Base-by-base conservation (phyloP, 441 rosid genomes). In the Eutrema salsugineum region DNA sequence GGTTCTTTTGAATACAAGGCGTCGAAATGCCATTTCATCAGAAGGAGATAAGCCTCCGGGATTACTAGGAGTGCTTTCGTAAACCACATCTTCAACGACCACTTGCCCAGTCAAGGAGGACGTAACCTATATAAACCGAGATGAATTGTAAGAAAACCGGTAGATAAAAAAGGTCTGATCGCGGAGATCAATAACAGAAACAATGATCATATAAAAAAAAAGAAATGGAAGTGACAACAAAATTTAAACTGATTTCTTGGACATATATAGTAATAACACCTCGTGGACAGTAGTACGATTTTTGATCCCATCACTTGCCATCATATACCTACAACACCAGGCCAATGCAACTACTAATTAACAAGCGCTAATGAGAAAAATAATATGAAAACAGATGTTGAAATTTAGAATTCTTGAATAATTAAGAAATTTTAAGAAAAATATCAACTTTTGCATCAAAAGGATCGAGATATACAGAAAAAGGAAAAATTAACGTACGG, bases 281-380 rank as follows among this genome's bases (percentile, higher is more conserved):
- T 88, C 81, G 32, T 87, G 86, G 68, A 91, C 78, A 50, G 71
- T 70, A 56, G 64, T 71, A 63, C 86, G 85, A 73, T 76, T 84
- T 79, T 88, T 87, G 49, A 94, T 81, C 36, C 97, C 94, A 83
- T 94, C 98, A 83, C 91, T 71, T 9, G 94, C 97, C 89, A 87
- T 90, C 98, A 94, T 83, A 82, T 87, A 94, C 74, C 97, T 93
- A 87, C 75, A 82, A 32, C 71, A 73, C 51, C 22, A 56, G 55
- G 48, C 22, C 42, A 53, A 16, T 66, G 15, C 11, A 77, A 3
- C 15, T 19, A 15, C 17, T n/a, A 32, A 22, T 20, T 1, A 63
- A 32, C 32, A 35, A 22, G 8, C 30, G 47, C 32, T 1, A 43
- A 15, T 11, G 56, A 10, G 49, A 8, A 12, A 36, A 32, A 46